Evolutionary conservation across 805 yeast species (phyloP), one percentile per base, ranked within the genome.

Genomic region (Sungouiozyma ichnusensis): DNA sequence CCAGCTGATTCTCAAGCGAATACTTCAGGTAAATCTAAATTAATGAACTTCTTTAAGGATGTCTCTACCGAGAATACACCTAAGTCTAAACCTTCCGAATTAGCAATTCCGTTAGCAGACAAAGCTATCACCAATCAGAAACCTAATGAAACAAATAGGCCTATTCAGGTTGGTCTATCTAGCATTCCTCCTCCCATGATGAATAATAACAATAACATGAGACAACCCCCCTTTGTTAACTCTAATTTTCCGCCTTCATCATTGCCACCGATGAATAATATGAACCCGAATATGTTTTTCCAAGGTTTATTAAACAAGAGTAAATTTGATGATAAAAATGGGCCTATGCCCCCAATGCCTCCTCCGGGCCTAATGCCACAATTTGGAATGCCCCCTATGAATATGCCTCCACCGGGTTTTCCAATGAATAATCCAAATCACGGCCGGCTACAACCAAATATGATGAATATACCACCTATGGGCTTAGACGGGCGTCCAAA

Each of bases 41-140:
- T 60, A 40, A 50, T 60, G 49, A 53, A 58, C 8, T 58, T 60
- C 33, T 60, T 60, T 43, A 57, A 54, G 19, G 50, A 47, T 16
- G 44, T 47, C 3, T 37, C 51, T 16, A 36, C 29, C 17, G 39
- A 41, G 9, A 33, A 43, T 20, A 39, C 45, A 9, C 48, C 48
- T 33, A 38, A 40, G 16, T 32, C 8, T 27, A 35, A 33, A 32
- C 37, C 35, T 29, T 16, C 24, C n/a, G 33, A 36, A 18, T 13
- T 38, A 24, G 29, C 29, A 6, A 24, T 11, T 6, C 6, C 6
- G 11, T 24, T 24, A 11, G 11, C 11, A 11, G 29, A 27, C 32
- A 34, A 5, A 18, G 20, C 11, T 15, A 16, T 20, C 24, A 20
- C 3, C 13, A 32, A 20, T 11, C 3, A 44, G 17, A 43, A 40